A percentile compares a stretch with the other conserved stretches of the same genome.
These are phyloP conservation scores for Globisporangium lucens DNA, from an alignment of 352 stramenopile species.

Conservation along the genomic window DNA sequence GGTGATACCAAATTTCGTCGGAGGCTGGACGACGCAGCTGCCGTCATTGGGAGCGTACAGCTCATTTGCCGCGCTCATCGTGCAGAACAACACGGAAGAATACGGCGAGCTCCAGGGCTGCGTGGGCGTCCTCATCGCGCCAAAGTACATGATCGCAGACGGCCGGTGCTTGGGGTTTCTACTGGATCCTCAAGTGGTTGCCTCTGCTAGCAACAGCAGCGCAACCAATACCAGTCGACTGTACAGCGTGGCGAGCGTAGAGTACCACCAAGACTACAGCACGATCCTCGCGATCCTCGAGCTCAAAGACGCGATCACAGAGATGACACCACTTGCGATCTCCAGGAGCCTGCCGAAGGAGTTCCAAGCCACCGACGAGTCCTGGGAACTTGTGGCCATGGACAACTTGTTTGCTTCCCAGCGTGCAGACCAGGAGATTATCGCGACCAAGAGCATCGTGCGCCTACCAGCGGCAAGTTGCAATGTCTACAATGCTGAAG, in stretches of 20 bases:
- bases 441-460: slow-evolving; percentile 6
- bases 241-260: slow-evolving; percentile 5
- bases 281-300: slow-evolving; percentile 4
- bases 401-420: slow-evolving; percentile 12
- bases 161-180: slow-evolving; percentile 1
- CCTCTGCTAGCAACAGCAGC: not conserved
- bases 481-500: not conserved
- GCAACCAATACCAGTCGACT: not conserved
- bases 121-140: slow-evolving; percentile 10
- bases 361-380: slow-evolving; percentile 7
- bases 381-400: slow-evolving; percentile 13
- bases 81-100: slow-evolving; percentile 11
- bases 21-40: slow-evolving; percentile 2
- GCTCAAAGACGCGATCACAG: not conserved
- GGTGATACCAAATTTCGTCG: not conserved
- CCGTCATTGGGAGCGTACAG: slow-evolving; percentile 10
- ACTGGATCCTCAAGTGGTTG: not conserved
- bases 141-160: slow-evolving; percentile 7
- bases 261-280: slow-evolving; percentile 4
- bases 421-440: not conserved
- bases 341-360: slow-evolving; percentile 4
- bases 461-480: slow-evolving; percentile 8
- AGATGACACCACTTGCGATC: slow-evolving; percentile 10
- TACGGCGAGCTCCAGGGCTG: slow-evolving; percentile 10
- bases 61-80: slow-evolving; percentile 9